Percentiles rank a stretch among this genome's conserved stretches.
Evolutionary conservation across 352 stramenopile genomes (phyloP).

Genomic region (Phytophthora pisi): DNA sequence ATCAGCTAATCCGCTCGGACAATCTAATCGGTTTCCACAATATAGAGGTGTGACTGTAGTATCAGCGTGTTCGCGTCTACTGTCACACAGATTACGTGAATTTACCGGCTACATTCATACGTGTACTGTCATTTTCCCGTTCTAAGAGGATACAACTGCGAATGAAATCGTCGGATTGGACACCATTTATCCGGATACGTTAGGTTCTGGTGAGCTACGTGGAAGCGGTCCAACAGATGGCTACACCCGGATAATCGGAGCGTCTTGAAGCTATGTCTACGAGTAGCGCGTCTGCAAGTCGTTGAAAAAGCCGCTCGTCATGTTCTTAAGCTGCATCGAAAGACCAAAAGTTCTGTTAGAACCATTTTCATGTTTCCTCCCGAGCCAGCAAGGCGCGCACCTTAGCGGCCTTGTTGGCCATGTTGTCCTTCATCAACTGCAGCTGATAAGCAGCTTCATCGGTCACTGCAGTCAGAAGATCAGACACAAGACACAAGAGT

Average conservation of each 20-base stretch:
- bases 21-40: no score
- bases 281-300: conserved; percentile 87
- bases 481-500: conserved; percentile 5
- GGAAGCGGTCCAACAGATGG: conserved; percentile 24
- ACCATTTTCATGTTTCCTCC: not conserved
- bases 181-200: conserved; percentile 27
- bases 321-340: conserved; percentile 81
- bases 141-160: not conserved
- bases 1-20: no score
- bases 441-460: conserved; percentile 87
- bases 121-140: no score
- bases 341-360: conserved; percentile 4
- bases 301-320: conserved; percentile 90
- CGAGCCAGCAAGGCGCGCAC: conserved; percentile 1
- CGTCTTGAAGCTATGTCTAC: conserved; percentile 24
- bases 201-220: conserved; percentile 34
- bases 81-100: no score
- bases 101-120: no score
- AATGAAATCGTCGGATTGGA: not conserved
- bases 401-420: conserved; percentile 82
- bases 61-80: no score
- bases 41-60: no score
- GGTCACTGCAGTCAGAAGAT: conserved; percentile 38
- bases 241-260: conserved; percentile 15
- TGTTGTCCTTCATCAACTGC: conserved; percentile 85